phyloP scores from a whole-genome alignment of 306 rosid genomes.

The Argentina anserina region DNA sequence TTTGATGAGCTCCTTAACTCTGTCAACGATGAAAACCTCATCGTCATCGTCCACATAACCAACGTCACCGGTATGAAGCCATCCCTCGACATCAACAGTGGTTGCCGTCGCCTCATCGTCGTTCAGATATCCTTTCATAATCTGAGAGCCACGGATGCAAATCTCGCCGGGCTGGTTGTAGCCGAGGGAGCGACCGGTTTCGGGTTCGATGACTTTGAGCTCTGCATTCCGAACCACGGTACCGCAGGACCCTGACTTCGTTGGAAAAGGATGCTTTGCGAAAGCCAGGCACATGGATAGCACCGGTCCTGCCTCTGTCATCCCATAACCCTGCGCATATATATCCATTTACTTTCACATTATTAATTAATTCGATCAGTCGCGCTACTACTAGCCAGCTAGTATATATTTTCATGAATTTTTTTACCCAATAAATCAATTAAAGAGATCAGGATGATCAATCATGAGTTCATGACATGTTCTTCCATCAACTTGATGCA shows the following conservation, averaged over 20 bases:
- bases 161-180: slow-evolving; percentile 77
- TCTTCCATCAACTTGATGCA: too few species aligned
- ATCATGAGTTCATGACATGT: not conserved
- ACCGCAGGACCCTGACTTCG: slow-evolving; percentile 81
- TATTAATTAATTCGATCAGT: too few species aligned
- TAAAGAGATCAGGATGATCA: not conserved
- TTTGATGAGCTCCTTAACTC: slow-evolving; percentile 88
- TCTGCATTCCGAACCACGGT: slow-evolving; percentile 75
- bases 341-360: not conserved
- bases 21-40: slow-evolving; percentile 78
- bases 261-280: slow-evolving; percentile 60
- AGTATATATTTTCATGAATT: too few species aligned
- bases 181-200: slow-evolving; percentile 57
- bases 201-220: slow-evolving; percentile 65
- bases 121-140: slow-evolving; percentile 86
- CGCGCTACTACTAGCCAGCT: not conserved
- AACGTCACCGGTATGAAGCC: slow-evolving; percentile 90
- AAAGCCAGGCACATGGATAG: slow-evolving; percentile 65
- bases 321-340: slow-evolving; percentile 67
- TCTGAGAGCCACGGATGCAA: slow-evolving; percentile 72
- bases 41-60: slow-evolving; percentile 75
- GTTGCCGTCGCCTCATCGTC: slow-evolving; percentile 54
- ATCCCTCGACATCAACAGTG: slow-evolving; percentile 72
- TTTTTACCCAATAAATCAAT: not conserved
- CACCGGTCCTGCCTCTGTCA: slow-evolving; percentile 98